Percentiles rank a stretch among this genome's conserved stretches.
phyloP scores from a whole-genome alignment of 169 alveolate genomes.

The Plasmodium malariae region DNA sequence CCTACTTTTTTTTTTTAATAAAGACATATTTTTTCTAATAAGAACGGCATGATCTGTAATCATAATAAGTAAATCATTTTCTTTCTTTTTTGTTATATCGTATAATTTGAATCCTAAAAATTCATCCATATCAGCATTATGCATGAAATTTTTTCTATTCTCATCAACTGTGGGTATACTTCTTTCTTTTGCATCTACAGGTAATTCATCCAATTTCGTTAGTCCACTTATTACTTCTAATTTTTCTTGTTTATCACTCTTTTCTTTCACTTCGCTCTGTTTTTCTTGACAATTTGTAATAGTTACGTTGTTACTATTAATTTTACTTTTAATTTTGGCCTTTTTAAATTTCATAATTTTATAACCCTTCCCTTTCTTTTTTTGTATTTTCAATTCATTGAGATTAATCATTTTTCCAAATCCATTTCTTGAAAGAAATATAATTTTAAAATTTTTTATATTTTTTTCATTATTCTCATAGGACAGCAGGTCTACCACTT shows the following conservation, averaged over 20 bases:
- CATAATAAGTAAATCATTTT: conserved; percentile 66
- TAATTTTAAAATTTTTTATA: conserved; percentile 35
- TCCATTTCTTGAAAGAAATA: conserved; percentile 58
- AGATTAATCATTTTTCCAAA: conserved; percentile 68
- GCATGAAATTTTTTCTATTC: not conserved
- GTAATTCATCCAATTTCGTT: not conserved
- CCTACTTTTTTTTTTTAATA: conserved; percentile 58
- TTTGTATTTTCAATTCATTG: conserved; percentile 58
- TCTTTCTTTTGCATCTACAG: not conserved
- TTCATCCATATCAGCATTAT: conserved; percentile 27
- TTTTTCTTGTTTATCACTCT: not conserved
- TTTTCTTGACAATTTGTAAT: not conserved
- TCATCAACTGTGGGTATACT: not conserved
- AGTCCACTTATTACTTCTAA: not conserved
- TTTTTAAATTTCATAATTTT: conserved; percentile 68
- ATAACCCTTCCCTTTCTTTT: conserved; percentile 69
- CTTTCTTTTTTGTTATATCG: conserved; percentile 44
- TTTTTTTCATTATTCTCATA: conserved; percentile 47
- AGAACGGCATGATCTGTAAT: conserved; percentile 76
- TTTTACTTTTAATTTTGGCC: not conserved
- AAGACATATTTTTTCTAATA: conserved; percentile 67
- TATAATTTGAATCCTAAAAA: conserved; percentile 65
- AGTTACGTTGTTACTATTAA: not conserved
- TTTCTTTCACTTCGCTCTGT: not conserved
- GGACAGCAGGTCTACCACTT: conserved; percentile 43